Evolutionary conservation across 2,329 filamentous ascomycete genomes (phyloP).

Genomic region (Cladosporium sphaerospermum): DNA sequence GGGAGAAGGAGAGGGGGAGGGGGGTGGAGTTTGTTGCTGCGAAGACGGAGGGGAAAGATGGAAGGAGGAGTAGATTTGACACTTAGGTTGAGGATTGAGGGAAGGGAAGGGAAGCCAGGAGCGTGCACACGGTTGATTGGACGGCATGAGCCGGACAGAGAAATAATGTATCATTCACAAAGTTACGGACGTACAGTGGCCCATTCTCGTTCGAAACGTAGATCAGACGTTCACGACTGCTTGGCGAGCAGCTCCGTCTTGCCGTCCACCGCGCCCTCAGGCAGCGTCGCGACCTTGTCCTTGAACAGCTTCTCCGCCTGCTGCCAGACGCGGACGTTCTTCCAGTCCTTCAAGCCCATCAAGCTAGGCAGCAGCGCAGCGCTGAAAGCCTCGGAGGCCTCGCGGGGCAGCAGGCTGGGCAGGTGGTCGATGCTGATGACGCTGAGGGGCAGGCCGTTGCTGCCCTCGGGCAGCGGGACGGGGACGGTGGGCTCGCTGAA

Average conservation of each 20-base stretch:
- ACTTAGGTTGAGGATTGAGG: background rate
- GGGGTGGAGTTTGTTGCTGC: conserved; percentile 28
- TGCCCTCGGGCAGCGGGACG: conserved; percentile 55
- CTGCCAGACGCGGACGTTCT: conserved; percentile 70
- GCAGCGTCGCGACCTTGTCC: conserved; percentile 69
- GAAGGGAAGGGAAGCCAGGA: background rate
- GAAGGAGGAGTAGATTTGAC: conserved; percentile 1
- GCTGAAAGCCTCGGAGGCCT: conserved; percentile 82
- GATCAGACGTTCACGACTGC: background rate
- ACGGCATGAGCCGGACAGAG: background rate
- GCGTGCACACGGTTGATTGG: background rate
- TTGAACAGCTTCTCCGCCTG: conserved; percentile 78
- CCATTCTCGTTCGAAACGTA: background rate
- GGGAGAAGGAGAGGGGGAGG: conserved; percentile 24
- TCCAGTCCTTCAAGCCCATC: conserved; percentile 68
- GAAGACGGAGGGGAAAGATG: background rate
- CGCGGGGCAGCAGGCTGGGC: conserved; percentile 74
- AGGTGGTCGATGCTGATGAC: conserved; percentile 88
- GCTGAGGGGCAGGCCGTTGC: conserved; percentile 50
- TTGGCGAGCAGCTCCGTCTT: conserved; percentile 1
- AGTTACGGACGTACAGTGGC: background rate
- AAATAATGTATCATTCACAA: background rate
- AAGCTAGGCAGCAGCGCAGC: conserved; percentile 70
- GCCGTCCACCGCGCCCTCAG: conserved; percentile 33
- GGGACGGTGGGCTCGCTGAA: conserved; percentile 83